A percentile compares a stretch with the other conserved stretches of the same genome.
Conservation (phyloP, 208 protist species). For the Leishmania turanica region DNA sequence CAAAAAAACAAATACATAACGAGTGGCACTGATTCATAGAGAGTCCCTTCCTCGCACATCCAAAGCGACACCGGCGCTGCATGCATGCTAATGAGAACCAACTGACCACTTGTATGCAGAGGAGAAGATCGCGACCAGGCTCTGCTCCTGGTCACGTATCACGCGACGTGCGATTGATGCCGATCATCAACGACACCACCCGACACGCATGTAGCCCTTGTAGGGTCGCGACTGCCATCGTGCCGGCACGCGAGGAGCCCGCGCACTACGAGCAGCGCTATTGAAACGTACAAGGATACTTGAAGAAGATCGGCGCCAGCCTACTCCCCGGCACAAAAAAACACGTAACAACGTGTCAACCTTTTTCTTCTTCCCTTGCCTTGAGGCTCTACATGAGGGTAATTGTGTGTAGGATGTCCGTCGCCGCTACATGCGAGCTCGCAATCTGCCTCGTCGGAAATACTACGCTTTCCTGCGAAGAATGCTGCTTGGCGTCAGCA, state of each 20-base stretch:
- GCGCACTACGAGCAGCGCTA: not conserved
- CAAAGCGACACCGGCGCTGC: too few relatives aligned
- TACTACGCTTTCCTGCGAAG: not conserved
- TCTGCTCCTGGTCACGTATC: too few relatives aligned
- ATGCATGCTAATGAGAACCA: not conserved
- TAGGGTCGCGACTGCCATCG: not conserved
- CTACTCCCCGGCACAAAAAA: not conserved
- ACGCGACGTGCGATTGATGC: too few relatives aligned
- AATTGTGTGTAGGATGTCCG: constrained; percentile 1
- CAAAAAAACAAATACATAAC: not conserved
- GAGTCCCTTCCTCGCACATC: not conserved
- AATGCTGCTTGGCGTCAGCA: constrained; percentile 11
- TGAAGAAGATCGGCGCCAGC: not conserved
- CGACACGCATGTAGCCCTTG: not conserved
- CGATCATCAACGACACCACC: not conserved
- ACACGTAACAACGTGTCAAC: not conserved
- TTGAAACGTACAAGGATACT: not conserved
- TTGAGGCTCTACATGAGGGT: not conserved
- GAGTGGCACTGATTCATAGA: not conserved
- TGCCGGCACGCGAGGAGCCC: not conserved
- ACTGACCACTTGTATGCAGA: not conserved
- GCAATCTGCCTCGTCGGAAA: not conserved
- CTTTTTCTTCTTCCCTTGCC: not conserved
- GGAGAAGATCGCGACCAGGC: too few relatives aligned
- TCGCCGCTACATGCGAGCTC: not conserved